These are phyloP conservation scores for Barnettozyma hawaiiensis DNA, from an alignment of 1,139 yeast genomes.

Conservation along the genomic window DNA sequence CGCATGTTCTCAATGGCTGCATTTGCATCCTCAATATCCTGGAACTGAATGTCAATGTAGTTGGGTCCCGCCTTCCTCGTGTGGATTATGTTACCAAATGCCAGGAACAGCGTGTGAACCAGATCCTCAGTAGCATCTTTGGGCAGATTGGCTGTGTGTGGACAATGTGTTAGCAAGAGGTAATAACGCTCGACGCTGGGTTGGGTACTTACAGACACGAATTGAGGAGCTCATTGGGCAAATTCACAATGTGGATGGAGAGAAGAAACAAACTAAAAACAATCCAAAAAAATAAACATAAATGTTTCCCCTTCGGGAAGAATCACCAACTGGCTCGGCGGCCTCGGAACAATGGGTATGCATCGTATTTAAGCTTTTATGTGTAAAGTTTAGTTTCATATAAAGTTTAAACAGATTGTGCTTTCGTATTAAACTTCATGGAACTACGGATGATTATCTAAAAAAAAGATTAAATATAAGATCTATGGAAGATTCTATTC, in stretches of 20 bases:
- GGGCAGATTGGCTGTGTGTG: constrained; percentile 26
- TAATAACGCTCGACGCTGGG: too few species aligned
- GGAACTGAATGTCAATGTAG: constrained; percentile 23
- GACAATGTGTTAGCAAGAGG: neutral
- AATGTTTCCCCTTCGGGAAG: neutral
- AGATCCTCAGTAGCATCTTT: constrained; percentile 14
- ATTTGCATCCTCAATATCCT: constrained; percentile 26
- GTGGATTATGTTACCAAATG: constrained; percentile 28
- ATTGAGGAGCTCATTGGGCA: constrained; percentile 15
- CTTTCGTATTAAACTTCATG: too few species aligned
- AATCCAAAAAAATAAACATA: too few species aligned
- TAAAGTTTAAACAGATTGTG: too few species aligned
- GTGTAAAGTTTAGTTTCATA: too few species aligned
- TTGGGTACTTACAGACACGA: constrained; percentile 11
- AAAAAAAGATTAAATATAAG: too few species aligned
- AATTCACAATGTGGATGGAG: too few species aligned
- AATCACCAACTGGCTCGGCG: neutral
- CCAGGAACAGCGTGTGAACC: constrained; percentile 23
- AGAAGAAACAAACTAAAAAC: too few species aligned
- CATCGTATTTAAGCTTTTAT: too few species aligned
- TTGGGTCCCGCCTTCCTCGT: constrained; percentile 6
- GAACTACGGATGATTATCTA: too few species aligned
- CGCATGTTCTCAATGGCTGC: constrained; percentile 30
- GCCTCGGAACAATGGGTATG: too few species aligned
- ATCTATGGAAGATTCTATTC: too few species aligned